Base-by-base conservation (phyloP, 2,329 filamentous ascomycete species). In the Tothia fuscella region DNA sequence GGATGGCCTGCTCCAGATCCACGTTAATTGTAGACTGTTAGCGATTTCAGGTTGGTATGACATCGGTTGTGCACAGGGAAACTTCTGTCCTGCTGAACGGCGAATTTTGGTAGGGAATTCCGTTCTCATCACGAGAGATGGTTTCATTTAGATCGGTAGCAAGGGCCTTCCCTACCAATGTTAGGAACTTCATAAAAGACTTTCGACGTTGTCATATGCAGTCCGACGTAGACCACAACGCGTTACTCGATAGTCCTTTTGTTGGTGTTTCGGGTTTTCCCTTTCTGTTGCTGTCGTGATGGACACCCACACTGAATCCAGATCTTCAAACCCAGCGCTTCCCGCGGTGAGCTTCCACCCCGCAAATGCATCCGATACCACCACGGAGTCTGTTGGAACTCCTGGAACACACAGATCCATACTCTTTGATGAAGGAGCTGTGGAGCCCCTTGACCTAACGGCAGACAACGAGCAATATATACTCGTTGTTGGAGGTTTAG, bases 401-500 rank as follows among this genome's bases (percentile, higher is more conserved):
- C 67, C 66, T 19, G 60, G 56, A 38, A 69, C 66, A 24, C 58
- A 66, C 41, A 56, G 53, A 30, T 67, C 63, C 20, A 53, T 64
- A 21, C 51, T 68, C 34, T 68, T 68, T 48, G 64, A 68, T 62
- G 61, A 64, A 49, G 55, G 63, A 32, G 49, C 61, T 5, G 59
- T 61, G 17, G 62, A 65, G 40, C 53, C 66, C 44, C 51, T 67
- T 36, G 57, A 58, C 41, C 58, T 62, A 46, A 50, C 79, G 74
- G n/a, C n/a, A 14, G 57, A 56, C 26, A 48, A 54, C 13, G 47
- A 47, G 24, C 55, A 64, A 26, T 66, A 68, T 49, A 67, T 64
- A 31, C 59, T 74, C 49, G 70, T 74, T 19, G 67, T 71, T 26
- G 70, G 70, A 19, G 70, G 70, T 12, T 61, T 71, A 10, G 70